Evolutionary conservation across 805 yeast genomes (phyloP).

Genomic region (Myxozyma melibiosi): DNA sequence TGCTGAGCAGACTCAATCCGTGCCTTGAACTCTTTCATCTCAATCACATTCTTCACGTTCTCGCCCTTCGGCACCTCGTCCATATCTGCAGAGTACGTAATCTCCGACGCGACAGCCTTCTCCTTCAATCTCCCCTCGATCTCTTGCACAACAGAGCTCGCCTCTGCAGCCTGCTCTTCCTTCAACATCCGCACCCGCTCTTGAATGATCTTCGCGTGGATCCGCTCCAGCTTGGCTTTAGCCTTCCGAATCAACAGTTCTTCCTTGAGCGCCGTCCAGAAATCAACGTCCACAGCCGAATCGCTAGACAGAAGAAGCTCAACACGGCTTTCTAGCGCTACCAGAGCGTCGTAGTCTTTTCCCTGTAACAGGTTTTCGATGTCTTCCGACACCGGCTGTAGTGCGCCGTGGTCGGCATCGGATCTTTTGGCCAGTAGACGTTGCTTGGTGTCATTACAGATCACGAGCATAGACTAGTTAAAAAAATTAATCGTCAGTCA

Average conservation of each 20-base stretch:
- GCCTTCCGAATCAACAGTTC: slow-evolving; percentile 36
- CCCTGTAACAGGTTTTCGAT: slow-evolving; percentile 38
- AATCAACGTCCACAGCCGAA: slow-evolving; percentile 36
- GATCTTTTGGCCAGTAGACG: not conserved
- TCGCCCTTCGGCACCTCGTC: slow-evolving; percentile 11
- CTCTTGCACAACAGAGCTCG: slow-evolving; percentile 6
- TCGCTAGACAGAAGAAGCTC: slow-evolving; percentile 29
- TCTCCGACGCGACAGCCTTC: not conserved
- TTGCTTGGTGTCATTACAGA: slow-evolving; percentile 24
- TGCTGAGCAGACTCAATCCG: not conserved
- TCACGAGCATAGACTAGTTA: slow-evolving; percentile 4
- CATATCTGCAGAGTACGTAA: slow-evolving; percentile 21
- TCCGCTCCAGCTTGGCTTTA: slow-evolving; percentile 18
- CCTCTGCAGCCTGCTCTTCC: slow-evolving; percentile 9
- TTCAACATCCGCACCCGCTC: slow-evolving; percentile 17
- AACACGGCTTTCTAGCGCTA: slow-evolving; percentile 33
- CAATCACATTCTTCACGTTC: not conserved
- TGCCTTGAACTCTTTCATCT: slow-evolving; percentile 1
- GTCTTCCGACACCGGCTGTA: slow-evolving; percentile 32
- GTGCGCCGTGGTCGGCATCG: not conserved
- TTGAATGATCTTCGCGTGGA: slow-evolving; percentile 21
- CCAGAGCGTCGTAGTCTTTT: slow-evolving; percentile 37
- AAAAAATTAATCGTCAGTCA: not conserved
- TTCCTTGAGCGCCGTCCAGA: slow-evolving; percentile 38
- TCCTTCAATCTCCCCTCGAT: slow-evolving; percentile 3